Evolutionary conservation across 306 rosid genomes (phyloP).

Genomic region (Vigna trinervia): DNA sequence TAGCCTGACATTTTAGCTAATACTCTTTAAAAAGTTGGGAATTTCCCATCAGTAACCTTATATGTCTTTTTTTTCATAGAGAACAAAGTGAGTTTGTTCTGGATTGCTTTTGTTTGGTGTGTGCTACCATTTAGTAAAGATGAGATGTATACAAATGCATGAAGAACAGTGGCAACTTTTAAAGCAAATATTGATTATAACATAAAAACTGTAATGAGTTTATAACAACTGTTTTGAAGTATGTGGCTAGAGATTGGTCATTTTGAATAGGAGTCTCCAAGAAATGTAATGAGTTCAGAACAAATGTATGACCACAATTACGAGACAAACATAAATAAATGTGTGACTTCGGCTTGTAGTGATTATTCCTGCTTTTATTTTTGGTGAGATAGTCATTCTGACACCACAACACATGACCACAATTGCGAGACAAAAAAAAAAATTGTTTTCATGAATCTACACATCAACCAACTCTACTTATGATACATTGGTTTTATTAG

Average conservation of each 20-base stretch:
- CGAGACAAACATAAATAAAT: too few relatives aligned
- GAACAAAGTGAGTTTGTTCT: neutral
- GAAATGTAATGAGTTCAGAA: neutral
- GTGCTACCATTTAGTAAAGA: neutral
- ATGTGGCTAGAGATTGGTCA: neutral
- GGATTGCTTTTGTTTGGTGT: neutral
- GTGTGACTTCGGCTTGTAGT: neutral
- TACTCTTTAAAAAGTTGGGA: neutral
- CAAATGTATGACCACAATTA: too few relatives aligned
- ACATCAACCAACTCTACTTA: conserved; percentile 1
- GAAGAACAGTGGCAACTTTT: neutral
- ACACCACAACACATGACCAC: neutral
- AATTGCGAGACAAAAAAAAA: neutral
- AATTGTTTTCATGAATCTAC: neutral
- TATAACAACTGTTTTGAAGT: neutral
- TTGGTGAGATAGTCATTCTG: neutral
- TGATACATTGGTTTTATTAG: neutral
- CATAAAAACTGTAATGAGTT: too few relatives aligned
- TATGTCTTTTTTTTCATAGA: neutral
- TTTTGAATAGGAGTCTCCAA: neutral
- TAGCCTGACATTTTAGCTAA: neutral
- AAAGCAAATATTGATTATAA: neutral
- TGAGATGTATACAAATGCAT: neutral
- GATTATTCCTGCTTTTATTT: neutral
- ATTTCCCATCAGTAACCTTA: neutral